Evolutionary conservation across 1,284 basidiomycete species (phyloP).

Genomic region (Jaminaea rosea): DNA sequence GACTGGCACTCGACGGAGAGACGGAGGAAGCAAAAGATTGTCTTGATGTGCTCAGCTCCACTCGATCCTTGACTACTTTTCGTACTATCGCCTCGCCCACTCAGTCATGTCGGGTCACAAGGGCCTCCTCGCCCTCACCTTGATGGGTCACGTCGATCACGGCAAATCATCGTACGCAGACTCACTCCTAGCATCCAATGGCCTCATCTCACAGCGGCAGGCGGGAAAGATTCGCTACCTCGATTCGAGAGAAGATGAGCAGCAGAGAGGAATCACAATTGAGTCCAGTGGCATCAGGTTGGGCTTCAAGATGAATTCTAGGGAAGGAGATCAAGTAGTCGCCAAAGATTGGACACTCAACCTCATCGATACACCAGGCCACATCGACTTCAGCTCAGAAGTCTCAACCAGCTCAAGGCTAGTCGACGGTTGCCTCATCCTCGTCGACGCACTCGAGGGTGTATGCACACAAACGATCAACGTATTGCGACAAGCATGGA

Average conservation of each 20-base stretch:
- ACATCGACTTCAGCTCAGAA: conserved; percentile 96
- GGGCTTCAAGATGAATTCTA: conserved; percentile 36
- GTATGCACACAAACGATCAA: conserved; percentile 96
- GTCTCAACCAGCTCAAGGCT: conserved; percentile 87
- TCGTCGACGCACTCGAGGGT: conserved; percentile 97
- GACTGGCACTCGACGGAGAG: too few species aligned
- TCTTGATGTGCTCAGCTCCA: too few species aligned
- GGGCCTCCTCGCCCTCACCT: conserved; percentile 22
- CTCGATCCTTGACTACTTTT: background rate
- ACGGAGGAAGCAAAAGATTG: too few species aligned
- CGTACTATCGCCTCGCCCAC: background rate
- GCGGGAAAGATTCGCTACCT: conserved; percentile 94
- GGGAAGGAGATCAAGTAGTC: conserved; percentile 22
- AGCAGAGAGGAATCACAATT: conserved; percentile 97
- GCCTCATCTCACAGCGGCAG: conserved; percentile 88
- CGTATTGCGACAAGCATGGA: conserved; percentile 89
- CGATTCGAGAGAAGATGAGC: conserved; percentile 93
- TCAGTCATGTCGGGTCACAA: conserved; percentile 8
- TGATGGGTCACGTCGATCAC: conserved; percentile 47
- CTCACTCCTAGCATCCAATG: conserved; percentile 87
- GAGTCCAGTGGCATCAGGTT: conserved; percentile 73
- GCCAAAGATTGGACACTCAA: conserved; percentile 67
- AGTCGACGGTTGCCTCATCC: conserved; percentile 87
- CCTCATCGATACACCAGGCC: conserved; percentile 96
- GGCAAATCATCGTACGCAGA: conserved; percentile 68